Base-by-base conservation (phyloP, 805 yeast genomes). In the Metschnikowia picachoensis region DNA sequence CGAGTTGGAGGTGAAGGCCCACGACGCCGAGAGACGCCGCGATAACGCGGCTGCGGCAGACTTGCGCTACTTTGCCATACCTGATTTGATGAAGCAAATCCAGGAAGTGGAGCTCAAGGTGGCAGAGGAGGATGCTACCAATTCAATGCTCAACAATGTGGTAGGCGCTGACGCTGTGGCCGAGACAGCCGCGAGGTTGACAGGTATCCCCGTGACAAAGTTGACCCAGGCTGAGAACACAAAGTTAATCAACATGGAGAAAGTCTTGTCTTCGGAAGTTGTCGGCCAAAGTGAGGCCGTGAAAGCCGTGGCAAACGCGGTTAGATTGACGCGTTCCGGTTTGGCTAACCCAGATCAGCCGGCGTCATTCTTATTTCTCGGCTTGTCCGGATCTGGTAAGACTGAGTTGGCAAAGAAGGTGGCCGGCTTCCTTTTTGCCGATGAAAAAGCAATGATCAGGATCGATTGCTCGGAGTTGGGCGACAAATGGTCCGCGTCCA, bases 251-350 rank as follows among this genome's bases (percentile, higher is more conserved):
- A 87, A 85, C 61, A 94, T 94, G 98, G 99, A 94, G 72, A 81
- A 75, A 52, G 95, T 82, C 50, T 76, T 94, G 49, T 74, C 95
- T 16, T 68, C 79, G 12, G 83, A 79, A 48, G 99, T 94, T 56
- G 96, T 94, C 55, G 99, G 99, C 34, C 99, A 94, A 72, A 74
- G 85, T 50, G 96, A 88, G 51, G 99, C 99, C 1, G 95, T 94
- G 49, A 89, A 85, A 65, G 96, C 97, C 1, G 99, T 94, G 35
- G 80, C 98, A 9, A 92, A 94, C 65, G 96, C 98, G 5, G 87
- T 94, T 45, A 81, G 99, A 68, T 77, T 94, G 58, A 82, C 88
- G 14, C 81, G 99, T 65, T 91, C 98, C 10, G 99, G 99, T 16
- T 77, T 94, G 53, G 87, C 97, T 20, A 94, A 94, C 66, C 99